Conservation (phyloP, 768 basidiomycete species). For the Serendipita sp. region DNA sequence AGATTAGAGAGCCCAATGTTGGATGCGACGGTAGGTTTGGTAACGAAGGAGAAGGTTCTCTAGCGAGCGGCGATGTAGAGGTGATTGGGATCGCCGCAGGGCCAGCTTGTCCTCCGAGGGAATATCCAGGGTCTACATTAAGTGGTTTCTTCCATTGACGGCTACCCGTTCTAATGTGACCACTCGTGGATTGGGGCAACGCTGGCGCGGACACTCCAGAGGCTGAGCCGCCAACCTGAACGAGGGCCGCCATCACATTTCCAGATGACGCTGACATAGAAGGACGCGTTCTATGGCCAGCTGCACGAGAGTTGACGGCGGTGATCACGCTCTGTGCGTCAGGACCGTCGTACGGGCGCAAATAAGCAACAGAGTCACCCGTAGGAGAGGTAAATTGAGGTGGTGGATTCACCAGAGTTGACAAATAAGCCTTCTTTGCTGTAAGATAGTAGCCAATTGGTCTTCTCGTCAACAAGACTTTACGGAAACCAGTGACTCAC, state of each 20-base stretch:
- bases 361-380: slow-evolving; percentile 37
- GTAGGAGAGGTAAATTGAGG: slow-evolving; percentile 38
- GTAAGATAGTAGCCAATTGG: slow-evolving; percentile 9
- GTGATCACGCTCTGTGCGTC: slow-evolving; percentile 72
- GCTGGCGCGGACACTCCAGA: neutral
- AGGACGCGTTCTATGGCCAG: slow-evolving; percentile 17
- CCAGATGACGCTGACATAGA: slow-evolving; percentile 6
- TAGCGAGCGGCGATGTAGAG: neutral
- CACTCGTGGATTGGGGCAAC: neutral
- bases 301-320: slow-evolving; percentile 32
- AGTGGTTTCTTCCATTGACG: neutral
- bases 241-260: slow-evolving; percentile 6
- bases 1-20: slow-evolving; percentile 72
- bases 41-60: slow-evolving; percentile 66
- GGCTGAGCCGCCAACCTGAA: neutral
- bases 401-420: slow-evolving; percentile 71
- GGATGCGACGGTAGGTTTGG: slow-evolving; percentile 69
- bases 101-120: neutral
- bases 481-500: slow-evolving; percentile 34
- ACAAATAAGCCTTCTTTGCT: slow-evolving; percentile 94
- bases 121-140: neutral
- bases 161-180: neutral
- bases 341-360: slow-evolving; percentile 86
- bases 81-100: neutral
- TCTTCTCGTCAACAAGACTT: neutral